Evolutionary conservation across 257 asterid species (phyloP).

Genomic region (Nicotiana paniculata): DNA sequence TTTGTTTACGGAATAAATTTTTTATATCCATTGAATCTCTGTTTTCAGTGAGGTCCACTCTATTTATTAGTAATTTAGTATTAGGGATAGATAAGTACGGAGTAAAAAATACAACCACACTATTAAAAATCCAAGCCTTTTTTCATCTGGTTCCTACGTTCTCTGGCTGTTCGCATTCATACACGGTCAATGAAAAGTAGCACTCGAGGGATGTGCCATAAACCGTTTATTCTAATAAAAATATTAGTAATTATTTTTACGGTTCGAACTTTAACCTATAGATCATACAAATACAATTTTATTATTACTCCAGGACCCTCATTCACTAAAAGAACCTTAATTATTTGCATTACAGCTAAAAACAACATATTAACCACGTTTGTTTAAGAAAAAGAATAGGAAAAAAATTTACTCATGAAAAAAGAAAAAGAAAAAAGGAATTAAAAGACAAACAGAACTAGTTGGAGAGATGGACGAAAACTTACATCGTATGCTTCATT

Average conservation of each 20-base stretch:
- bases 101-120: background rate
- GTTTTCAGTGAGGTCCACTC: too few species aligned
- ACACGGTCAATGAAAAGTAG: too few species aligned
- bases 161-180: background rate
- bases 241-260: rapidly evolving
- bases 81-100: background rate
- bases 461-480: background rate
- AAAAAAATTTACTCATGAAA: background rate
- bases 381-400: background rate
- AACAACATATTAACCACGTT: background rate
- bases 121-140: background rate
- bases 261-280: rapidly evolving
- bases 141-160: background rate
- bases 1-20: background rate
- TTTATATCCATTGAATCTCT: background rate
- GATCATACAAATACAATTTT: rapidly evolving
- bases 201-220: too few species aligned
- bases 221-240: too few species aligned
- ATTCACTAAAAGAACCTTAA: background rate
- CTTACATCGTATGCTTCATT: conserved; percentile 81
- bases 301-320: rapidly evolving
- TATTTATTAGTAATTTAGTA: background rate
- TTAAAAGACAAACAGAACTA: background rate
- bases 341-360: background rate
- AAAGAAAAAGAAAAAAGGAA: background rate